phyloP scores from a whole-genome alignment of 768 basidiomycete species.

The Agrocybe pediades region DNA sequence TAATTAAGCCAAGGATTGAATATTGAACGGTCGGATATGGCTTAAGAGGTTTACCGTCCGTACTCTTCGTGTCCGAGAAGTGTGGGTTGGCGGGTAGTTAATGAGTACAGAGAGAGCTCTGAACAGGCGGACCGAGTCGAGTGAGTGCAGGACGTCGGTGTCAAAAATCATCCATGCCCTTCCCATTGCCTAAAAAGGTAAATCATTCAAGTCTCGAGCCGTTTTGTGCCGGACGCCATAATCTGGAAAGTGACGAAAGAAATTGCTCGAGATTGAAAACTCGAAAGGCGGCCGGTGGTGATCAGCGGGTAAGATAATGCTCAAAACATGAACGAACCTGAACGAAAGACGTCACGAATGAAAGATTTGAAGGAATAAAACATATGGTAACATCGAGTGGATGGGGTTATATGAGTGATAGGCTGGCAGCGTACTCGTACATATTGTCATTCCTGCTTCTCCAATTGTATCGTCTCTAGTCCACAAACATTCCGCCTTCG shows the following conservation, averaged over 20 bases:
- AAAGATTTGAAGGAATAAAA: neutral
- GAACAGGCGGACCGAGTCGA: too few relatives aligned
- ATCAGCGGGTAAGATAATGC: neutral
- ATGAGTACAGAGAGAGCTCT: too few relatives aligned
- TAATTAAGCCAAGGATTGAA: neutral
- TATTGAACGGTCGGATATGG: neutral
- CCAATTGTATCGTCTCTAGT: constrained; percentile 23
- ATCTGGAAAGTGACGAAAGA: too few relatives aligned
- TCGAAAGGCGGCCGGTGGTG: too few relatives aligned
- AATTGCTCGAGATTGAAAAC: too few relatives aligned
- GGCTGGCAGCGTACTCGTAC: too few relatives aligned
- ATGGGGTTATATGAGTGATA: neutral
- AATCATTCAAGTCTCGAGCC: too few relatives aligned
- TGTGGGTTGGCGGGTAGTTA: too few relatives aligned
- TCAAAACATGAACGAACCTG: neutral
- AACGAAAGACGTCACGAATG: neutral
- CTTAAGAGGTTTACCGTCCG: neutral
- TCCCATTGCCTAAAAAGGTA: neutral
- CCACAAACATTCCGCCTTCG: constrained; percentile 36
- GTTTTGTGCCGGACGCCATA: too few relatives aligned
- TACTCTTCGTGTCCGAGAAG: neutral
- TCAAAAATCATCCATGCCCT: neutral
- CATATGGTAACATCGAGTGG: neutral
- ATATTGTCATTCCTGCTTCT: too few relatives aligned
- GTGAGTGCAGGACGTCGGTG: neutral